Evolutionary conservation across 1,139 yeast species (phyloP).

Genomic region (Yamadazyma friedrichii): DNA sequence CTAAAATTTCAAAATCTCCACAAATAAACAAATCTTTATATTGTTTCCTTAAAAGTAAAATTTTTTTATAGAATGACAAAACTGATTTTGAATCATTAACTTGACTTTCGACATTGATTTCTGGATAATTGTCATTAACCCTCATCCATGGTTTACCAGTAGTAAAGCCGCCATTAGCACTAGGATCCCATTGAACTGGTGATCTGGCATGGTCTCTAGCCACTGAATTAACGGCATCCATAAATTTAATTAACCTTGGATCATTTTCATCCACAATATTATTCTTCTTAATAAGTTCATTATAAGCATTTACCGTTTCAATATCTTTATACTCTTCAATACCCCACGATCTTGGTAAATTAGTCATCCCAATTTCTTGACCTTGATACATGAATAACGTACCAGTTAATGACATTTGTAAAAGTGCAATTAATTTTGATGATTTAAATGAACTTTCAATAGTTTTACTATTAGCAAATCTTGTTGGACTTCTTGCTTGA

Average conservation of each 20-base stretch:
- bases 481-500: constrained; percentile 51
- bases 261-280: constrained; percentile 18
- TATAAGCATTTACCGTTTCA: constrained; percentile 43
- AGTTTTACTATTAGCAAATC: constrained; percentile 36
- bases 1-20: constrained; percentile 47
- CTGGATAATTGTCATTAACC: constrained; percentile 49
- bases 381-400: constrained; percentile 60
- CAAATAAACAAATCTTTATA: constrained; percentile 44
- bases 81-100: constrained; percentile 48
- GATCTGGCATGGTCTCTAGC: constrained; percentile 59
- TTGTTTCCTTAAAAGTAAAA: constrained; percentile 44
- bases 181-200: constrained; percentile 57
- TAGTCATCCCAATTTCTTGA: constrained; percentile 59
- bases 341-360: constrained; percentile 43
- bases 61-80: constrained; percentile 43
- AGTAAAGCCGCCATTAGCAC: constrained; percentile 49
- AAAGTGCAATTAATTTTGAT: constrained; percentile 48
- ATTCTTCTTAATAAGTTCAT: constrained; percentile 19
- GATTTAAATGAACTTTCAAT: constrained; percentile 31
- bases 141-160: constrained; percentile 55
- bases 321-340: constrained; percentile 52
- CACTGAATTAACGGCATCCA: constrained; percentile 34
- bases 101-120: constrained; percentile 50
- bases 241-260: constrained; percentile 22
- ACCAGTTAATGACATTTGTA: constrained; percentile 51